Conservation (phyloP, 2,329 filamentous ascomycete species). For the Colletotrichum truncatum region DNA sequence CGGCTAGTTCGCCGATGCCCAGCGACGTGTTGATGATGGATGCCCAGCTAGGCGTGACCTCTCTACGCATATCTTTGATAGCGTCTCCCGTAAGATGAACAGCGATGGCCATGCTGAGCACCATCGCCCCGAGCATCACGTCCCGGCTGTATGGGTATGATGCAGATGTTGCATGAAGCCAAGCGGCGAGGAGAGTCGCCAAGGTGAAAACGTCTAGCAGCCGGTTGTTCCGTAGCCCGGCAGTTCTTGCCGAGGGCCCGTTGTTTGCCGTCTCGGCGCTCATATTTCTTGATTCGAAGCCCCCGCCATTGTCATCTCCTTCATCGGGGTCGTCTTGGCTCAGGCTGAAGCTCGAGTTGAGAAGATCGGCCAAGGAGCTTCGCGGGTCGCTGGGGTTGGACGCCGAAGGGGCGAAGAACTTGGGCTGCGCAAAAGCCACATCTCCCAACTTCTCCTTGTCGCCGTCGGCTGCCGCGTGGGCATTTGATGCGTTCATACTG, state of each 20-base stretch:
- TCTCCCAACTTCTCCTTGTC: slow-evolving; percentile 28
- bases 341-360: slow-evolving; percentile 54
- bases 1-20: slow-evolving; percentile 27
- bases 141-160: slow-evolving; percentile 27
- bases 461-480: not conserved
- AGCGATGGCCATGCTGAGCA: slow-evolving; percentile 24
- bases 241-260: not conserved
- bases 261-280: not conserved
- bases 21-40: slow-evolving; percentile 22
- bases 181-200: slow-evolving; percentile 19
- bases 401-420: slow-evolving; percentile 63
- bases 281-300: not conserved
- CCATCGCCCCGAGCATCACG: slow-evolving; percentile 31
- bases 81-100: slow-evolving; percentile 27
- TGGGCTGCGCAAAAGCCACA: slow-evolving; percentile 66
- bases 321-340: slow-evolving; percentile 38
- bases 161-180: slow-evolving; percentile 28
- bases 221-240: slow-evolving; percentile 24
- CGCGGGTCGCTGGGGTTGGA: slow-evolving; percentile 47
- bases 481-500: slow-evolving; percentile 22
- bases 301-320: not conserved
- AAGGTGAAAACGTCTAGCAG: slow-evolving; percentile 30
- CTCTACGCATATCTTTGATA: slow-evolving; percentile 18
- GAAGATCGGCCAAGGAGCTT: slow-evolving; percentile 53
- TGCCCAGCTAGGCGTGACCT: slow-evolving; percentile 14